These are phyloP conservation scores for Camellia granthamiana DNA, from an alignment of 148 eudicot species.

Conservation along the genomic window DNA sequence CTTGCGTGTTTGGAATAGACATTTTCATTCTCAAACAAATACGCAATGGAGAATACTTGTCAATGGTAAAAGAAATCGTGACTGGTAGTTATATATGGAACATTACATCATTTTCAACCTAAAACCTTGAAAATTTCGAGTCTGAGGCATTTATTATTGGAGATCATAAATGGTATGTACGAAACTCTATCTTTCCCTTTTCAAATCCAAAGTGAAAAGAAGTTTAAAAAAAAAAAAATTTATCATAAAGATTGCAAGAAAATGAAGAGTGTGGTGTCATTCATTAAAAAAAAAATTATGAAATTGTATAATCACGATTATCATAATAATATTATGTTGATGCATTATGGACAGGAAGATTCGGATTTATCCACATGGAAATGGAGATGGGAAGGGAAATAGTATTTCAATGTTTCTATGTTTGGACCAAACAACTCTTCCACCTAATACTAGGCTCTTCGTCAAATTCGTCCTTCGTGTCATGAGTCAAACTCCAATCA, in stretches of 20 bases:
- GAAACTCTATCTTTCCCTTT: not conserved
- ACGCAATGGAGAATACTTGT: conserved; percentile 21
- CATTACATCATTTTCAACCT: conserved; percentile 8
- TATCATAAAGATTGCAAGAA: too few relatives aligned
- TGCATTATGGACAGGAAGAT: conserved; percentile 10
- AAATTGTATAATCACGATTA: too few relatives aligned
- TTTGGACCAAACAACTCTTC: conserved; percentile 9
- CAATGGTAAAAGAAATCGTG: not conserved
- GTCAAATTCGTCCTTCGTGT: not conserved
- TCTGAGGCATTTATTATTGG: conserved; percentile 12
- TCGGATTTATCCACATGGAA: conserved; percentile 13
- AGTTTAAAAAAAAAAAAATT: too few relatives aligned
- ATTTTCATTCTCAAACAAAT: conserved; percentile 20
- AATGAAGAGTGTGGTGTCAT: too few relatives aligned
- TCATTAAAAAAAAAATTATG: too few relatives aligned
- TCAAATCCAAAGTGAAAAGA: too few relatives aligned
- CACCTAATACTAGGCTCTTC: conserved; percentile 3
- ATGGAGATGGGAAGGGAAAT: conserved; percentile 5
- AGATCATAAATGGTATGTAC: conserved; percentile 22
- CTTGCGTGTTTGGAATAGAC: conserved; percentile 24
- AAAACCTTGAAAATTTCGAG: not conserved
- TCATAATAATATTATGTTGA: too few relatives aligned
- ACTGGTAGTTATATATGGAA: conserved; percentile 9
- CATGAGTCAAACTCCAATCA: not conserved
- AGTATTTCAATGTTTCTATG: conserved; percentile 4